Conservation (phyloP, 1,139 yeast species). For the Casaregolazyma lundiana region DNA sequence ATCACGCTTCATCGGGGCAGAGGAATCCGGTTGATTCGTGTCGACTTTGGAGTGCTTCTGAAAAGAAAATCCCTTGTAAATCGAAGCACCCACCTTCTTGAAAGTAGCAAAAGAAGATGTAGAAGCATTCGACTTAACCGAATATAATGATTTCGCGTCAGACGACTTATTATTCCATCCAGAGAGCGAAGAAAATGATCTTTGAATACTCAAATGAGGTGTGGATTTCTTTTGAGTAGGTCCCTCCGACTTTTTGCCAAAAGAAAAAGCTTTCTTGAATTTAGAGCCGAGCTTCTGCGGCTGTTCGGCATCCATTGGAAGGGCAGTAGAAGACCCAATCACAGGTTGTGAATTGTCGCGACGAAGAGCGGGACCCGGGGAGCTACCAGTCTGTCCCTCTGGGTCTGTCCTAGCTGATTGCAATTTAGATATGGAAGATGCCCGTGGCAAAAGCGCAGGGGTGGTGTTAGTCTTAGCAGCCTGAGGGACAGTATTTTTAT, state of each 20-base stretch:
- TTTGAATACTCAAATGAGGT: constrained; percentile 4
- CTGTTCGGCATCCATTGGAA: not conserved
- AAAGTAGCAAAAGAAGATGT: constrained; percentile 29
- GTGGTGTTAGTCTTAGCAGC: not conserved
- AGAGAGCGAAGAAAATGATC: constrained; percentile 10
- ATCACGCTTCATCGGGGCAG: not conserved
- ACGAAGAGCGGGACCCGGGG: not conserved
- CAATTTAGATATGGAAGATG: not conserved
- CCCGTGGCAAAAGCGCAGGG: not conserved
- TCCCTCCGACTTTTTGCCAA: constrained; percentile 16
- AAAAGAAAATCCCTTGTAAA: constrained; percentile 7
- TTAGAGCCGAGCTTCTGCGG: constrained; percentile 16
- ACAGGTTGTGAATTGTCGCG: not conserved
- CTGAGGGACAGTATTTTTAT: too few relatives aligned
- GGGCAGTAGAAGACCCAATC: not conserved
- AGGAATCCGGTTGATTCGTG: not conserved
- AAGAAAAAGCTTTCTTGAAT: constrained; percentile 26
- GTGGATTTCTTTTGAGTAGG: constrained; percentile 1
- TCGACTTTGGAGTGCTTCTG: not conserved
- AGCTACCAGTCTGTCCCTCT: not conserved
- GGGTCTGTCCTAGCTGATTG: not conserved
- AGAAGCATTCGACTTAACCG: constrained; percentile 26
- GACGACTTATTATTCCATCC: constrained; percentile 12
- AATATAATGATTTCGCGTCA: constrained; percentile 24
- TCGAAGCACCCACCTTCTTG: constrained; percentile 16